Evolutionary conservation across 1,139 yeast genomes (phyloP), one percentile per base, ranked within the genome.

Genomic region (Nematodospora anomalae): DNA sequence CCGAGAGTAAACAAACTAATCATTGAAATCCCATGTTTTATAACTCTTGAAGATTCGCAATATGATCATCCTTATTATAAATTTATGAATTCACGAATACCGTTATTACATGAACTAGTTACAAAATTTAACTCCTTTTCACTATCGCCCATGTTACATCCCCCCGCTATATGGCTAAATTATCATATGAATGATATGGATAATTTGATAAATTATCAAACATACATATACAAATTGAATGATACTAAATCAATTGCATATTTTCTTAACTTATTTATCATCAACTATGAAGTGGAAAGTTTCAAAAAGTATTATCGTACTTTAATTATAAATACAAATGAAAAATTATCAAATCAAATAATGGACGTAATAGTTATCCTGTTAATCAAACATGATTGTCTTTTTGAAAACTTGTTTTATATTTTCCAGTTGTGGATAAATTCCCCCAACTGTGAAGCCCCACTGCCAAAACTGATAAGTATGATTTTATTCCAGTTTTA

Each of bases 231-330:
- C 8, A 40, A 35, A 7, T 49, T 55, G 31, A 18, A 6, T 6
- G 50, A 61, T 41, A 46, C 61, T 6, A 49, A 47, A 11, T 57
- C 63, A 2, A 44, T 67, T 34, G 50, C 60, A 20, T 65, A 67
- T 38, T 47, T 57, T 3, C 47, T 69, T 35, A 52, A 58, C 26
- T 59, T 60, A 4, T 62, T 57, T 39, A 53, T 66, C 3, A 46
- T 47, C 18, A 63, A 57, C 45, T 67, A 60, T 44, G 71, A 70
- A 28, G 56, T 66, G 4, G 63, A 58, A 26, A 50, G 48, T 15
- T 55, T 66, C 25, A 64, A 57, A 36, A 40, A 43, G 4, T 40
- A 56, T 27, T 49, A 61, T 41, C 50, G 51, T 13, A 11, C 31
- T 20, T 13, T 39, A 9, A 37, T 51, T 3, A 38, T 45, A 9